A percentile compares a stretch with the other conserved stretches of the same genome.
Conservation (phyloP, 768 basidiomycete species). For the Psilocybe azurescens region DNA sequence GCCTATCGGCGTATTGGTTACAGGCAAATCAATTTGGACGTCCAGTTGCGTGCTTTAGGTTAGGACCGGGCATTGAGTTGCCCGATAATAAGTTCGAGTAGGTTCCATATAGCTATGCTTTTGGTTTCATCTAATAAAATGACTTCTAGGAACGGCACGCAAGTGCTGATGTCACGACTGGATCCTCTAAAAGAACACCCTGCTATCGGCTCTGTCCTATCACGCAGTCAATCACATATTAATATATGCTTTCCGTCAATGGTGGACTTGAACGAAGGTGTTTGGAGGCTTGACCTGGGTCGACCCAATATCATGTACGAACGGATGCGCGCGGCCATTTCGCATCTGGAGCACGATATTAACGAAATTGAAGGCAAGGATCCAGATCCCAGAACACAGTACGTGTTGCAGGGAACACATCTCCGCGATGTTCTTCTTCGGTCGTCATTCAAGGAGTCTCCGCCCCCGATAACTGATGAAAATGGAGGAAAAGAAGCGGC, state of each 20-base stretch:
- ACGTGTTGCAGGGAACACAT: slow-evolving; percentile 70
- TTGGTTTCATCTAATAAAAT: background rate
- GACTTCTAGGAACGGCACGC: slow-evolving; percentile 67
- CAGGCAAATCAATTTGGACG: slow-evolving; percentile 66
- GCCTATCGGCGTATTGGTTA: slow-evolving; percentile 71
- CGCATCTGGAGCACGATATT: slow-evolving; percentile 60
- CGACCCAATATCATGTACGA: slow-evolving; percentile 67
- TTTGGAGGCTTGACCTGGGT: slow-evolving; percentile 77
- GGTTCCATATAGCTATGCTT: slow-evolving; percentile 30
- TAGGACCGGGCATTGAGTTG: slow-evolving; percentile 66
- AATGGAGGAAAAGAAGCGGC: slow-evolving; percentile 7
- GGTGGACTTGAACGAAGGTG: slow-evolving; percentile 47
- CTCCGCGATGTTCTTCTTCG: slow-evolving; percentile 74
- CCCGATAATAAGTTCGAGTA: slow-evolving; percentile 77
- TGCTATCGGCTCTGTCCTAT: slow-evolving; percentile 59
- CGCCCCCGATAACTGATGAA: background rate
- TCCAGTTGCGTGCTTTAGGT: slow-evolving; percentile 66
- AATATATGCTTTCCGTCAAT: slow-evolving; percentile 61
- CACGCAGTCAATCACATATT: slow-evolving; percentile 54
- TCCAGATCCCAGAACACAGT: slow-evolving; percentile 43
- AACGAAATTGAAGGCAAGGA: slow-evolving; percentile 38
- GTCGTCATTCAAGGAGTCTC: slow-evolving; percentile 41
- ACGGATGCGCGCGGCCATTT: slow-evolving; percentile 74
- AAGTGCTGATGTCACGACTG: slow-evolving; percentile 64
- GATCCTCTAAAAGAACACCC: slow-evolving; percentile 66